Base-by-base conservation (phyloP, 2,329 filamentous ascomycete species). In the Aureobasidium sp. region DNA sequence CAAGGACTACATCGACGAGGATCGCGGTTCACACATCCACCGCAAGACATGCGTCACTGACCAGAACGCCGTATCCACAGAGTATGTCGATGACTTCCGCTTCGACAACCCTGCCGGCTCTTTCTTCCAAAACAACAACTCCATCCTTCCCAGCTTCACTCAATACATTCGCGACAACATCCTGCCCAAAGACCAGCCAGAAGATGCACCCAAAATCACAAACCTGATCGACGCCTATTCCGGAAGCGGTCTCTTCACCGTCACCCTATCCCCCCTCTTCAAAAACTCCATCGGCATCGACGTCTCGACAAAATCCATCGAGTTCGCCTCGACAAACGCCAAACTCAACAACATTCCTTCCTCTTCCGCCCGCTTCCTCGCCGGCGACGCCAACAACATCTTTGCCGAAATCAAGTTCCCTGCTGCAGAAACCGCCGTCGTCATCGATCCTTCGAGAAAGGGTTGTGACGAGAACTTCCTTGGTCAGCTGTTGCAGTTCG, bases 91-190 rank as follows among this genome's bases (percentile, higher is more conserved):
- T 69, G 77, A 85, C 73, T 94, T 88, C 77, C 79, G 86, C 69
- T 96, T 99, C 77, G 86, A 86, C 72, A 97, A 95, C 77, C 90
- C 89, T 2, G 94, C 94, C 11, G 92, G 92, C 62, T 85, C 90
- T 57, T 99, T 99, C 78, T 99, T 99, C 83, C 94, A 99, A 72
- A 99, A 99, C 81, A 99, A 99, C 82, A 97, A 97, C 79, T 95
- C 91, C 60, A 97, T 99, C 74, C 86, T 99, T 25, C 85, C 89
- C 31, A 76, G 79, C 17, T 95, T 97, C 75, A 95, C 91, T 15
- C 81, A 84, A 65, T 96, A 95, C 77, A 89, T 97, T 71, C 88
- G 90, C 64, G 80, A 88, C 38, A 83, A 88, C 73, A 88, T 93
- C 69, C 79, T 92, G 1, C 86, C 85, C 27, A 60, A 66, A 31